phyloP scores from a whole-genome alignment of 176 grass and related monocot species.

The Pharus latifolius region DNA sequence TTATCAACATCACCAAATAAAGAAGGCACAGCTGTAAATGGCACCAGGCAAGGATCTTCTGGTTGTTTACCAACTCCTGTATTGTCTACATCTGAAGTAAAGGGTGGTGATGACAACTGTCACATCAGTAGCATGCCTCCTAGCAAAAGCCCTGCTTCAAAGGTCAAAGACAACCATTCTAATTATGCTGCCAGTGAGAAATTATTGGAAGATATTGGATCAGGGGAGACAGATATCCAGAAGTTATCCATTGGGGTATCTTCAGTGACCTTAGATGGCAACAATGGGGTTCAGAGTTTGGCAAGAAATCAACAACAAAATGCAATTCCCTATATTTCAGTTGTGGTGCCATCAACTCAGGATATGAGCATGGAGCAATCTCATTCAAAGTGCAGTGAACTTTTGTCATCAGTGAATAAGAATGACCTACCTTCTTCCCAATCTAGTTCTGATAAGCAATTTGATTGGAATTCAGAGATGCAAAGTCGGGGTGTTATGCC shows the following conservation, averaged over 20 bases:
- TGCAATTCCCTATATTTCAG: constrained; percentile 7
- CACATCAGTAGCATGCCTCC: not conserved
- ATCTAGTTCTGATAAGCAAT: constrained; percentile 27
- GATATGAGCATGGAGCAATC: constrained; percentile 5
- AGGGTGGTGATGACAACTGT: constrained; percentile 4
- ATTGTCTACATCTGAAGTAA: constrained; percentile 29
- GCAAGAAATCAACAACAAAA: constrained; percentile 6
- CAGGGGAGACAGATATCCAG: constrained; percentile 11
- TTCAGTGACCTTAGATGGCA: constrained; percentile 45
- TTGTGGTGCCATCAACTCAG: not conserved
- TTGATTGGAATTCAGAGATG: constrained; percentile 28
- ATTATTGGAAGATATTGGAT: constrained; percentile 15
- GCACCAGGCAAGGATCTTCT: constrained; percentile 24
- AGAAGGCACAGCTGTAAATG: not conserved
- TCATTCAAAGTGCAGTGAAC: constrained; percentile 6
- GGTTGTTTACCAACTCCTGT: constrained; percentile 8
- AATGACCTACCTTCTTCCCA: constrained; percentile 4
- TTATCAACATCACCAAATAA: constrained; percentile 17
- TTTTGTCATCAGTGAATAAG: constrained; percentile 24
- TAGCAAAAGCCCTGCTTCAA: constrained; percentile 3
- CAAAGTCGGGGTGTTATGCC: constrained; percentile 9
- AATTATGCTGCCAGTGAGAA: constrained; percentile 3
- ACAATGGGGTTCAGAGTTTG: constrained; percentile 13
- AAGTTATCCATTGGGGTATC: constrained; percentile 35
- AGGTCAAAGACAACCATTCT: constrained; percentile 4